These are phyloP conservation scores for Stramenopiles sp. DNA, from an alignment of 352 stramenopile species.

Conservation along the genomic window DNA sequence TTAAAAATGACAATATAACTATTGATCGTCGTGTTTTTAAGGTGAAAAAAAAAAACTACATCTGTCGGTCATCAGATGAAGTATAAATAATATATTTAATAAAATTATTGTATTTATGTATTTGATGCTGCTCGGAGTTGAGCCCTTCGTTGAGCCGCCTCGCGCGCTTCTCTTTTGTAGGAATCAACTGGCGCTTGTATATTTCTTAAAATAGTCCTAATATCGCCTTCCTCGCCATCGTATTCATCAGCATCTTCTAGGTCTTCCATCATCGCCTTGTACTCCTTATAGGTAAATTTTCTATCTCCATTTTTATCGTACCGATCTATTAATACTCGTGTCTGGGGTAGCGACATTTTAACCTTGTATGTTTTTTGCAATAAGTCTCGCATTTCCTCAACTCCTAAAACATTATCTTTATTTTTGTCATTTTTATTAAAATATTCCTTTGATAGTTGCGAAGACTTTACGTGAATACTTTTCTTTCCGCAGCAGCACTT, in stretches of 20 bases:
- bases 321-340: not conserved
- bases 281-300: not conserved
- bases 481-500: too few relatives aligned
- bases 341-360: not conserved
- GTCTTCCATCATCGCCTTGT: not conserved
- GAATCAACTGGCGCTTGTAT: not conserved
- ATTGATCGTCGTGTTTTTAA: too few relatives aligned
- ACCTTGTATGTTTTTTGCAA: not conserved
- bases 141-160: not conserved
- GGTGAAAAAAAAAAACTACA: too few relatives aligned
- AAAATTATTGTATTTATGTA: too few relatives aligned
- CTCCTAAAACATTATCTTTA: not conserved
- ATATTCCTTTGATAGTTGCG: not conserved
- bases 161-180: not conserved
- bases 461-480: too few relatives aligned
- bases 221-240: not conserved
- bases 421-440: not conserved
- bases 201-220: not conserved
- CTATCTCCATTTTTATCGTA: not conserved
- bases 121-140: too few relatives aligned
- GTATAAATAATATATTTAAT: too few relatives aligned
- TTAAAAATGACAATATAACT: too few relatives aligned
- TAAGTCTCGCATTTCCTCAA: not conserved
- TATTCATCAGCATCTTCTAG: not conserved
- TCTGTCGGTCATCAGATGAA: too few relatives aligned